Percentiles rank a stretch among this genome's conserved stretches.
Evolutionary conservation across 345 rosid genomes (phyloP).

Genomic region (Corchorus capsularis): DNA sequence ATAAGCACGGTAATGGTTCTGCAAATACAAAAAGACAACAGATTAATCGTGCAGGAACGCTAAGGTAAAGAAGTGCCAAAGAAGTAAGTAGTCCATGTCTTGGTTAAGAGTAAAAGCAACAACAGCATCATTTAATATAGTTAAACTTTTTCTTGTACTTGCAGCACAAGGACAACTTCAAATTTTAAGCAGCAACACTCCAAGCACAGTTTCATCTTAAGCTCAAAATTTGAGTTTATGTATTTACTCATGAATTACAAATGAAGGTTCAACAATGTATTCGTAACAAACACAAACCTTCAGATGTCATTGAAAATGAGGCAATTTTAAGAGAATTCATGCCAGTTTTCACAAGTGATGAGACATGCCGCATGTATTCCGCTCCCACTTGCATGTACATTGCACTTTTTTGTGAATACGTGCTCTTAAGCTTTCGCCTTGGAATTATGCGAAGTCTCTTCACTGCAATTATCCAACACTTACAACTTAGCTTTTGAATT

Average conservation of each 20-base stretch:
- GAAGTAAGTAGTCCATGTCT: neutral
- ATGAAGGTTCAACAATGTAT: neutral
- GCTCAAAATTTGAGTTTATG: neutral
- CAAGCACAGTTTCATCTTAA: slow-evolving; percentile 3
- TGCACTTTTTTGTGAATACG: slow-evolving; percentile 70
- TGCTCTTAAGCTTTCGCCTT: slow-evolving; percentile 68
- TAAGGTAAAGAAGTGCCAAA: neutral
- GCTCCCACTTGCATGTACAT: slow-evolving; percentile 74
- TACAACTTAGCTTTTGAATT: neutral
- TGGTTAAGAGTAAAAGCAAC: neutral
- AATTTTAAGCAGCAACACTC: neutral
- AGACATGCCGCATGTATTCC: slow-evolving; percentile 71
- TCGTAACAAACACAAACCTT: slow-evolving; percentile 54
- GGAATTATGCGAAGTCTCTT: slow-evolving; percentile 74
- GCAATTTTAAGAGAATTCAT: slow-evolving; percentile 73
- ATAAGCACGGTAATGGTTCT: slow-evolving; percentile 80
- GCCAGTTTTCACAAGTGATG: slow-evolving; percentile 80
- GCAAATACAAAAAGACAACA: slow-evolving; percentile 25
- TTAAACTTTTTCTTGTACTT: neutral
- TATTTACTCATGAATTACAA: neutral
- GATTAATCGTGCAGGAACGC: neutral
- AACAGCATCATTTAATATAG: neutral
- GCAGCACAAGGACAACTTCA: neutral
- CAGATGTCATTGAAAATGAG: slow-evolving; percentile 59
- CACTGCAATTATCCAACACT: slow-evolving; percentile 50